Conservation (phyloP, 2,329 filamentous ascomycete genomes). For the Penicillium sp. region DNA sequence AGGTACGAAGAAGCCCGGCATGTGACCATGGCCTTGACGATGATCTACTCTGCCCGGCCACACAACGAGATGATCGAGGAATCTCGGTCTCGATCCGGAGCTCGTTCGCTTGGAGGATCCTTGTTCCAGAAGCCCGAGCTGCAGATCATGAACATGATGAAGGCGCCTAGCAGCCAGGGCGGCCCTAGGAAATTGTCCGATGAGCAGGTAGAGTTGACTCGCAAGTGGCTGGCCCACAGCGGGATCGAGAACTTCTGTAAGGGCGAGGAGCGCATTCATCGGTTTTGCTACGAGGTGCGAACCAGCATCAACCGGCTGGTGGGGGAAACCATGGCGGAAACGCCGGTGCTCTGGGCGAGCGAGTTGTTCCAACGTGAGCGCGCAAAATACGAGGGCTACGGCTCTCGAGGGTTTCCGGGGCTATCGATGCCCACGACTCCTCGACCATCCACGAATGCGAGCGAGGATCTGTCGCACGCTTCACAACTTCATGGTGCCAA, state of each 20-base stretch:
- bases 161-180: conserved; percentile 78
- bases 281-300: conserved; percentile 88
- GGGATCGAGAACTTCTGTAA: conserved; percentile 91
- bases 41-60: conserved; percentile 62
- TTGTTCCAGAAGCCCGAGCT: conserved; percentile 80
- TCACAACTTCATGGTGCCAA: conserved; percentile 31
- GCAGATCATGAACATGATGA: conserved; percentile 84
- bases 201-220: conserved; percentile 84
- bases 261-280: conserved; percentile 91
- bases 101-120: conserved; percentile 54
- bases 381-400: conserved; percentile 44
- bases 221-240: conserved; percentile 77
- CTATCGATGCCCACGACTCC: conserved; percentile 49
- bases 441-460: conserved; percentile 47
- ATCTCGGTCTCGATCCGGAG: conserved; percentile 41
- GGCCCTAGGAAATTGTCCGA: conserved; percentile 96
- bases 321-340: conserved; percentile 79
- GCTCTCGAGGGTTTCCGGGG: conserved; percentile 38
- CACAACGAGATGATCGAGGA: conserved; percentile 32
- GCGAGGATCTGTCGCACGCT: conserved; percentile 43
- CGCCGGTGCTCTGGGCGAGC: conserved; percentile 89
- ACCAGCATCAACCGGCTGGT: conserved; percentile 83
- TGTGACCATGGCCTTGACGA: conserved; percentile 82
- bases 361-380: conserved; percentile 78
- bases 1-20: conserved; percentile 85